These are phyloP conservation scores for Cucumis sativus DNA, from an alignment of 306 rosid genomes.

Conservation along the genomic window Cucumber_9930_V3 NC_026658.2:18852001-18852500, in stretches of 20 bases:
- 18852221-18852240: not conserved
- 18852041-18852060: constrained; percentile 93
- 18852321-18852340: constrained; percentile 81
- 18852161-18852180: not conserved
- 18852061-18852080: constrained; percentile 96
- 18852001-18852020: constrained; percentile 82
- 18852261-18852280: not conserved
- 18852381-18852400: constrained; percentile 93
- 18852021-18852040: constrained; percentile 94
- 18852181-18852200: not conserved
- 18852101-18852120: not conserved
- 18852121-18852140: not conserved
- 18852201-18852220: not conserved
- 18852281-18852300: constrained; percentile 4
- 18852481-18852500: not conserved
- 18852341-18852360: constrained; percentile 99
- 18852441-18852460: not conserved
- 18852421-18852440: not conserved
- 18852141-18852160: not conserved
- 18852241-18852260: not conserved
- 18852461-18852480: not conserved
- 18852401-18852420: constrained; percentile 55
- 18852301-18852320: constrained; percentile 57
- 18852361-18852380: constrained; percentile 95
- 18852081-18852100: constrained; percentile 41